Evolutionary conservation across 2,329 filamentous ascomycete genomes (phyloP), one percentile per base, ranked within the genome.

Genomic region (Tolypocladium inflatum): DNA sequence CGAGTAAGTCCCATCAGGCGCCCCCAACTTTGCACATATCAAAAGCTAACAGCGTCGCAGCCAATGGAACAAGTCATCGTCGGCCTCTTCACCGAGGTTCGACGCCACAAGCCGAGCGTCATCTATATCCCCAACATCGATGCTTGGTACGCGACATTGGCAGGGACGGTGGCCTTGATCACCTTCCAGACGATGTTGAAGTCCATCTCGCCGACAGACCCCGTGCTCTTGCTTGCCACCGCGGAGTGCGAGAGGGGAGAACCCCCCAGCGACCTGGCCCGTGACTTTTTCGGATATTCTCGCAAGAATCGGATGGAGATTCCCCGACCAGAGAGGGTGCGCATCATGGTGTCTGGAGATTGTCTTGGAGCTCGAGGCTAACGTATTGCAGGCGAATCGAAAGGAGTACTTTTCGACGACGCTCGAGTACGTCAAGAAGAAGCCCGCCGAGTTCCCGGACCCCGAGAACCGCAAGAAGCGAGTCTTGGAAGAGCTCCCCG

Each of bases 71-170:
- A 94, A 64, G 90, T 92, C 11, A 85, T 99, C 62, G 91, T 96
- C 15, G 87, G 92, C 63, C 80, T 96, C 9, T 97, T 99, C 68
- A 86, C 90, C 1, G 94, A 97, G 74, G 90, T 96, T 42, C 90
- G 93, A 71, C 86, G 92, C 42, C 91, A 97, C 70, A 97, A 96
- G 71, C 94, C 94, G 0, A 95, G 91, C 70, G 90, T 97, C 42
- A 94, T 99, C 55, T 97, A 92, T 72, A 89, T 99, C 50, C 93
- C 94, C 2, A 88, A 91, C 64, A 84, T 97, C 54, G 89, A 96
- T 64, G 82, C 87, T 9, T 99, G 94, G 94, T 93, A 91, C 68
- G 75, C 82, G 21, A 80, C 79, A 33, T 67, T 87, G 21, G 69
- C 71, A n/a, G 75, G 76, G 9, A 86, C 89, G 0, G 76, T 91